Conservation (phyloP, 2,329 filamentous ascomycete genomes). For the Fusarium austroafricanum region DNA sequence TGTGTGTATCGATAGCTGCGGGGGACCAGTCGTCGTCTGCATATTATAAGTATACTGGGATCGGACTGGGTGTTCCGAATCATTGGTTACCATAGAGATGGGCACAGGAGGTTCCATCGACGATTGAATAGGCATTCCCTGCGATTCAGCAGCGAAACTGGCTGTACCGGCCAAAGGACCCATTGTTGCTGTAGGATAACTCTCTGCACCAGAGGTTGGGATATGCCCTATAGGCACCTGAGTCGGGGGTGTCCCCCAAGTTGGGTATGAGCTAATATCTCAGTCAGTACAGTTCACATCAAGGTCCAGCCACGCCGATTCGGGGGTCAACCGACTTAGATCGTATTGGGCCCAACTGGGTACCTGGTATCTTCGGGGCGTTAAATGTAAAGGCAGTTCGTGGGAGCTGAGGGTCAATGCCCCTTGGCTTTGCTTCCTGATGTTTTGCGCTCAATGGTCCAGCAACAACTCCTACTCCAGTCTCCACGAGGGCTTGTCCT, state of each 20-base stretch:
- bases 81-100: constrained; percentile 61
- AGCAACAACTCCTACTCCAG: constrained; percentile 69
- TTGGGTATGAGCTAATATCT: constrained; percentile 64
- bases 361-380: constrained; percentile 65
- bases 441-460: constrained; percentile 66
- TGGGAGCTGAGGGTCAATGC: constrained; percentile 66
- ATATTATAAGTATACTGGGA: constrained; percentile 68
- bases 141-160: constrained; percentile 62
- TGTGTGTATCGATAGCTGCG: constrained; percentile 60
- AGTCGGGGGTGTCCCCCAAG: constrained; percentile 61
- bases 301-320: neutral
- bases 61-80: constrained; percentile 61
- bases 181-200: constrained; percentile 64
- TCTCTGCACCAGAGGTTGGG: constrained; percentile 58
- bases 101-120: constrained; percentile 65
- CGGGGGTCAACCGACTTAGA: constrained; percentile 63
- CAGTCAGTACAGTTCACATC: constrained; percentile 43
- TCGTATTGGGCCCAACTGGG: constrained; percentile 64
- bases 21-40: constrained; percentile 61
- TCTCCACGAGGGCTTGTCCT: constrained; percentile 79
- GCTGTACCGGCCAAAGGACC: constrained; percentile 61
- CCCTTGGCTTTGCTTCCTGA: constrained; percentile 63
- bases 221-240: constrained; percentile 62
- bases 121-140: constrained; percentile 65
- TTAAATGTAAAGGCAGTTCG: constrained; percentile 69